These are phyloP conservation scores for Boletellus deceptivus DNA, from an alignment of 1,284 basidiomycete species.

Conservation along the genomic window DNA sequence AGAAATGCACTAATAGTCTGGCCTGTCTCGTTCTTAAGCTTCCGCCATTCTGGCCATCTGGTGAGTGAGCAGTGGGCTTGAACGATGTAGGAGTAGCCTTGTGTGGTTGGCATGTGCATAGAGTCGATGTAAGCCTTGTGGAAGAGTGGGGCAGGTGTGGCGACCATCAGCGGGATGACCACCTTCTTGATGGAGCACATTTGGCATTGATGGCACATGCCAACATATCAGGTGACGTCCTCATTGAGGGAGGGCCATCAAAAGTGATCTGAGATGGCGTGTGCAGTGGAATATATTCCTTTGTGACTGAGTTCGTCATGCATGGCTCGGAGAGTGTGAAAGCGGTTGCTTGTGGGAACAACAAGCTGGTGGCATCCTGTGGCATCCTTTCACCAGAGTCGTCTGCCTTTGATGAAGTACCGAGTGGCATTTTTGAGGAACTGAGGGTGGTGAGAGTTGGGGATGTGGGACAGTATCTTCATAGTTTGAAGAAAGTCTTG, in stretches of 20 bases:
- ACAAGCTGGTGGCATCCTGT: too few relatives aligned
- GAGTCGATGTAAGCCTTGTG: neutral
- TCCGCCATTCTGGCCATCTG: neutral
- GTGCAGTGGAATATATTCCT: too few relatives aligned
- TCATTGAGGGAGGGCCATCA: too few relatives aligned
- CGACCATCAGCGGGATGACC: neutral
- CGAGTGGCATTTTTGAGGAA: neutral
- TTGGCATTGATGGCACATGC: neutral
- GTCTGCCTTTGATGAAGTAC: neutral
- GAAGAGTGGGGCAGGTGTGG: neutral
- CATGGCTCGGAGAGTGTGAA: too few relatives aligned
- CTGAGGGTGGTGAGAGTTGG: too few relatives aligned
- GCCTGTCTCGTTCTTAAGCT: neutral
- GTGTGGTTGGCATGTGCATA: neutral
- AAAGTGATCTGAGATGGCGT: too few relatives aligned
- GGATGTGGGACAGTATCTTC: too few relatives aligned
- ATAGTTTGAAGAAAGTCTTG: too few relatives aligned
- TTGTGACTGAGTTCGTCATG: too few relatives aligned
- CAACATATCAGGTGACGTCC: too few relatives aligned
- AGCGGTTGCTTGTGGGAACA: too few relatives aligned
- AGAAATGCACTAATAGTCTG: neutral
- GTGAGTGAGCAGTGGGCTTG: neutral
- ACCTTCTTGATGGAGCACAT: neutral
- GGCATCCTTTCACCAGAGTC: neutral
- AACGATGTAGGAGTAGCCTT: neutral